Evolutionary conservation across 768 basidiomycete species (phyloP).

Genomic region (Boletus fagicola): DNA sequence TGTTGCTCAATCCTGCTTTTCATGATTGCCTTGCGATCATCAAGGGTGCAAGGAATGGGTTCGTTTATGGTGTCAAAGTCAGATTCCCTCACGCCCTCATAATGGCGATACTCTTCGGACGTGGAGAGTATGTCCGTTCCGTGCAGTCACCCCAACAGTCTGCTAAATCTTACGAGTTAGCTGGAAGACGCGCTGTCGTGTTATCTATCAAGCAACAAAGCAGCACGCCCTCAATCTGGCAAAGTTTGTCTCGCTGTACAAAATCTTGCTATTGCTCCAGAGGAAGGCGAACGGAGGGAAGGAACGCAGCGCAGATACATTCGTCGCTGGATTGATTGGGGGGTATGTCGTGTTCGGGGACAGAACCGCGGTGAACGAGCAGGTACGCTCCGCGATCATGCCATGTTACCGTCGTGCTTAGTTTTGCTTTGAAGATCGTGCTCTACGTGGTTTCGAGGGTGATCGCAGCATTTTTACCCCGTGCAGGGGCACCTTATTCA

Average conservation of each 20-base stretch:
- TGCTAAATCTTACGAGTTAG: constrained; percentile 38
- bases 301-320: constrained; percentile 77
- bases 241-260: constrained; percentile 94
- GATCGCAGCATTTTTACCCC: constrained; percentile 87
- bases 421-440: constrained; percentile 66
- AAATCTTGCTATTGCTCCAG: constrained; percentile 79
- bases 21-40: constrained; percentile 91
- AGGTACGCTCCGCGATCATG: constrained; percentile 50
- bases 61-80: constrained; percentile 89
- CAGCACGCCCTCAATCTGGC: constrained; percentile 91
- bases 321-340: constrained; percentile 89
- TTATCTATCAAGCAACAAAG: constrained; percentile 82
- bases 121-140: constrained; percentile 70
- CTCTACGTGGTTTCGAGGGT: constrained; percentile 94
- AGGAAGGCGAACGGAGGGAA: constrained; percentile 79
- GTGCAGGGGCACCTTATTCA: constrained; percentile 58
- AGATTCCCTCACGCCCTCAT: constrained; percentile 95
- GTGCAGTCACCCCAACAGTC: background rate
- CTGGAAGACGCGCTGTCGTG: constrained; percentile 62
- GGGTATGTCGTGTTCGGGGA: constrained; percentile 90
- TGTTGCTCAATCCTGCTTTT: constrained; percentile 60
- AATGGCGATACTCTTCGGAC: constrained; percentile 92
- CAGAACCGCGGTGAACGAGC: constrained; percentile 85
- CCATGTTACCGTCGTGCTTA: constrained; percentile 1
- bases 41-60: constrained; percentile 90